A percentile compares a stretch with the other conserved stretches of the same genome.
phyloP scores from a whole-genome alignment of 257 asterid genomes.

The Orobanche coerulescens region DNA sequence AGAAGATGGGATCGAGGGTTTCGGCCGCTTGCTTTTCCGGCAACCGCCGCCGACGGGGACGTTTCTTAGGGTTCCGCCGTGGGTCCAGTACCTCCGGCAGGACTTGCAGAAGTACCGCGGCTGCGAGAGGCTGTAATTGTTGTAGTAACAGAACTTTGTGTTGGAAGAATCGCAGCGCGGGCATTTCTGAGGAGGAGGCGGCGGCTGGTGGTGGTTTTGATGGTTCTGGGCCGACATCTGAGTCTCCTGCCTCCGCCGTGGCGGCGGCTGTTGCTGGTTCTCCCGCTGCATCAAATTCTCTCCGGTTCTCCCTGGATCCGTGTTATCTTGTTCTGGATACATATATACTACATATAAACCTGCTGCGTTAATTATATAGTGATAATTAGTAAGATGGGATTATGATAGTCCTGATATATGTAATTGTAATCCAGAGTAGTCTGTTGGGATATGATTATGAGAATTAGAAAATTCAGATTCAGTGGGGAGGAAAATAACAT shows the following conservation, averaged over 20 bases:
- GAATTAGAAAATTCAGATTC: constrained; percentile 19
- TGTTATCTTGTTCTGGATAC: not conserved
- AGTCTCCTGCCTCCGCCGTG: constrained; percentile 21
- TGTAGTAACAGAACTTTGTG: constrained; percentile 53
- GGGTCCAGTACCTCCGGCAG: constrained; percentile 48
- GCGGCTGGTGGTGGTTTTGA: constrained; percentile 14
- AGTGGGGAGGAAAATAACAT: constrained; percentile 10
- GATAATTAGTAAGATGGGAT: not conserved
- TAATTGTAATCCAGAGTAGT: constrained; percentile 25
- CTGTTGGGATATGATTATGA: constrained; percentile 33
- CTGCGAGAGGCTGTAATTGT: constrained; percentile 51
- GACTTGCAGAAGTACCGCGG: constrained; percentile 54
- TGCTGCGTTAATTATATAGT: not conserved
- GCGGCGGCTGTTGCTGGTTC: constrained; percentile 14
- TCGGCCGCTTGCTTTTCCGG: constrained; percentile 36
- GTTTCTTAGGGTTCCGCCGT: constrained; percentile 51
- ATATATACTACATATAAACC: not conserved
- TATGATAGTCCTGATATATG: constrained; percentile 29
- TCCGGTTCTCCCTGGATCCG: constrained; percentile 28
- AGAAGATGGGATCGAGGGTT: constrained; percentile 12
- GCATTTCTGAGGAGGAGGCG: constrained; percentile 45
- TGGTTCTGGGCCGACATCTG: constrained; percentile 14
- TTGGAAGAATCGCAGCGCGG: constrained; percentile 46
- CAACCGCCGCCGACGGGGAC: constrained; percentile 52
- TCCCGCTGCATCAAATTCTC: constrained; percentile 12